These are phyloP conservation scores for Chytridium lagenaria DNA, from an alignment of 371 early-diverging fungal genomes.

Conservation along the genomic window DNA sequence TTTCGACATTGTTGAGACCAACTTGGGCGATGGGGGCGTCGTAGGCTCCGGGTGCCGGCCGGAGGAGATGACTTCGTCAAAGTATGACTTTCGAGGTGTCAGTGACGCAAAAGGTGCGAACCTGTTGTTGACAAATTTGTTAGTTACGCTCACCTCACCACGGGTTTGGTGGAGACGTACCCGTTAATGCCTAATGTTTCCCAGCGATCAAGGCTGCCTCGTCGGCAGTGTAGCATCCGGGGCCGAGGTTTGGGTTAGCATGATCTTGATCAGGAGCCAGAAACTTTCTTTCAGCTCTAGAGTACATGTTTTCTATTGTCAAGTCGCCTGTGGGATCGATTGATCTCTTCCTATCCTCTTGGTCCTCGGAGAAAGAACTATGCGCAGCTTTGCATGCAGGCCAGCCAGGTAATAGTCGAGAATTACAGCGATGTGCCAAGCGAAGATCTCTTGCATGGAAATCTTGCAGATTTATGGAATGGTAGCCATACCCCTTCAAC, in stretches of 20 bases:
- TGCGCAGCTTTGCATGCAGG: too few species aligned
- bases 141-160: neutral
- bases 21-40: slow-evolving; percentile 34
- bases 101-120: slow-evolving; percentile 59
- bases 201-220: slow-evolving; percentile 47
- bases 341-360: too few species aligned
- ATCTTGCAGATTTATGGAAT: too few species aligned
- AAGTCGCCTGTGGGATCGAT: too few species aligned
- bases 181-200: slow-evolving; percentile 45
- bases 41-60: slow-evolving; percentile 53
- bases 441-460: too few species aligned
- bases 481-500: too few species aligned
- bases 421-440: too few species aligned
- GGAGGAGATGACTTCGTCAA: slow-evolving; percentile 41
- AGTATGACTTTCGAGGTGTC: slow-evolving; percentile 50
- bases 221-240: slow-evolving; percentile 54
- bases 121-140: slow-evolving; percentile 21
- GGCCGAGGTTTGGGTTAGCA: slow-evolving; percentile 56
- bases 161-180: slow-evolving; percentile 26
- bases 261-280: slow-evolving; percentile 49
- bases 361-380: too few species aligned
- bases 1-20: slow-evolving; percentile 36
- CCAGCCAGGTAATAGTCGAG: too few species aligned
- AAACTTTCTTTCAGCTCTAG: slow-evolving; percentile 48
- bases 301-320: too few species aligned